Percentiles rank a stretch among this genome's conserved stretches.
These are phyloP conservation scores for Sedum album DNA, from an alignment of 164 flowering plant genomes.

Conservation along the genomic window DNA sequence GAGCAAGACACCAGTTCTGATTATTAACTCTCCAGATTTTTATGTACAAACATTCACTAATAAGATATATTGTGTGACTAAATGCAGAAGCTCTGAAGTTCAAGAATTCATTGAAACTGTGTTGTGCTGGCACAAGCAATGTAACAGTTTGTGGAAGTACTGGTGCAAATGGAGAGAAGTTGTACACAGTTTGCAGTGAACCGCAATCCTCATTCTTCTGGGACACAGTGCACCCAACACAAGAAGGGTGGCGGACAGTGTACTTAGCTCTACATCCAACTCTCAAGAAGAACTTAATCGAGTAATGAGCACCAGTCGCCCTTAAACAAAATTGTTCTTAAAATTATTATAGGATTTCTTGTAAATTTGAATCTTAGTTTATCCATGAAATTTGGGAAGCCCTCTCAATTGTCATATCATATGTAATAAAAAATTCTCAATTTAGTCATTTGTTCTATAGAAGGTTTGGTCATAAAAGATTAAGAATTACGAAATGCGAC, in stretches of 20 bases:
- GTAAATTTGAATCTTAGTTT: neutral
- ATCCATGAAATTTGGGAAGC: neutral
- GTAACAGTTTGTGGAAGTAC: slow-evolving; percentile 30
- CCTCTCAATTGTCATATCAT: no score
- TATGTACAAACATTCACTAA: neutral
- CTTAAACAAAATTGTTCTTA: neutral
- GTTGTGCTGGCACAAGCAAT: slow-evolving; percentile 33
- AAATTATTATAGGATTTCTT: no score
- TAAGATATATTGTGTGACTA: neutral
- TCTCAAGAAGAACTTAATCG: slow-evolving; percentile 13
- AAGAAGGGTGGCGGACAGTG: slow-evolving; percentile 48
- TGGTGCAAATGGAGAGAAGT: slow-evolving; percentile 28
- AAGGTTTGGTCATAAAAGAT: no score
- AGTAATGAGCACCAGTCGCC: neutral
- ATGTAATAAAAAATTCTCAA: no score
- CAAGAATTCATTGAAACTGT: slow-evolving; percentile 46
- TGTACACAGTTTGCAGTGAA: slow-evolving; percentile 40
- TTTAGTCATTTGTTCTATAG: no score
- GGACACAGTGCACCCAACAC: slow-evolving; percentile 49
- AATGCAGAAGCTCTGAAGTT: slow-evolving; percentile 27
- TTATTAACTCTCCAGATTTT: neutral
- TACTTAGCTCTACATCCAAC: slow-evolving; percentile 20
- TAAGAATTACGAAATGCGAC: no score
- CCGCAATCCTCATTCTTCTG: slow-evolving; percentile 46
- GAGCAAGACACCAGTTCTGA: neutral